Base-by-base conservation (phyloP, 495 filamentous ascomycete species). In the Podospora australis region DNA sequence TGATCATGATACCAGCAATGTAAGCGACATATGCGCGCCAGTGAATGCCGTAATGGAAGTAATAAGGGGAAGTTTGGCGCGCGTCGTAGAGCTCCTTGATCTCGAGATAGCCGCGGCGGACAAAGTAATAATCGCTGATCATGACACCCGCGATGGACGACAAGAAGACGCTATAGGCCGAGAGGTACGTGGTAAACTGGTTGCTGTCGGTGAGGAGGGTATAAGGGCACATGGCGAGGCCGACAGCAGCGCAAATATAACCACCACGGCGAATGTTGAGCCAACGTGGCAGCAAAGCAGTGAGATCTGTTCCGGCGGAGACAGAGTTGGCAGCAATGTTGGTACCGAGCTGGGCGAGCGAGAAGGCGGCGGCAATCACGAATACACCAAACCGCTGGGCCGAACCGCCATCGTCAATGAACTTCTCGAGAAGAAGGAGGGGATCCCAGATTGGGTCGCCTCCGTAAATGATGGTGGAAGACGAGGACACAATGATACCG, bases 241-340 rank as follows among this genome's bases (percentile, higher is more conserved):
- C 90, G 36, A 96, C 75, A 4, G 73, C 64, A 0, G 90, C 90
- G 64, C 89, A 95, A 54, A 96, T 78, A 57, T 94, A 96, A 20
- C 89, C 88, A 34, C 90, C 90, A 16, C 90, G 84, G 49, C 90
- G 82, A 62, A 97, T 95, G 65, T 84, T 92, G 52, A 97, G 61
- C 58, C 77, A 97, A 32, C 87, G 80, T 0, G 90, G 90, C 1
- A 94, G 66, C n/a, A 97, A 70, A 0, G 90, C 90, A 2, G 90
- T 94, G 79, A 95, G 76, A 60, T 96, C 90, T 0, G 90, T 92
- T 16, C 90, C 90, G 24, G 88, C 86, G 8, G 87, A 91, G 43
- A 95, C 83, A 1, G 83, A 88, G 67, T 96, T 96, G 50, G 90
- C 90, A 3, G 89, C 86, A 54, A 96, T 95, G 57, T 96, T 96